Percentiles rank a stretch among this genome's conserved stretches.
Evolutionary conservation across 345 rosid genomes (phyloP).

Genomic region (Raphanus raphanistrum): DNA sequence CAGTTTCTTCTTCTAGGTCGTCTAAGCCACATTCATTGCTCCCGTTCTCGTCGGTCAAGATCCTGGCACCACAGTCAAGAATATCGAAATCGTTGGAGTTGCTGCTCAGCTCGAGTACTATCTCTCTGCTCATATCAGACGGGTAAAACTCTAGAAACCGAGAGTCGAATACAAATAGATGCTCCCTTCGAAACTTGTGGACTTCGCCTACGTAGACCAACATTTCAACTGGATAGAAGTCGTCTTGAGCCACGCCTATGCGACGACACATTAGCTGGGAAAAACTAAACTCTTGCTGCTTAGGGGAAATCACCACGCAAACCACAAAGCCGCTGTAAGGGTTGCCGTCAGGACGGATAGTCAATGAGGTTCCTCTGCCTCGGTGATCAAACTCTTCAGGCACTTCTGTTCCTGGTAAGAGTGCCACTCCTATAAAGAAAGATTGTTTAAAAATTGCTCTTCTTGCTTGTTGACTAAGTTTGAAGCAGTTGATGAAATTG

Average conservation of each 20-base stretch:
- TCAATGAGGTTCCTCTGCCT: neutral
- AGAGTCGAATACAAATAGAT: neutral
- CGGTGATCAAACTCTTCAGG: conserved; percentile 9
- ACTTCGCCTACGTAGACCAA: neutral
- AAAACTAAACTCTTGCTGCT: neutral
- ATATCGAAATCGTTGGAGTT: neutral
- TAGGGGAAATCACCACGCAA: neutral
- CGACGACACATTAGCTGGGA: neutral
- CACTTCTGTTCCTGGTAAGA: neutral
- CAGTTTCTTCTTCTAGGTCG: neutral
- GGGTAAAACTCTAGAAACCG: neutral
- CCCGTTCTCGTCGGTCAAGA: neutral
- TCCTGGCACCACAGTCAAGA: conserved; percentile 9
- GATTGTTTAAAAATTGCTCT: neutral
- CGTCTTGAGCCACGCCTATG: neutral
- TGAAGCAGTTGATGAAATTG: conserved; percentile 12
- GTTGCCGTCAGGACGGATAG: neutral
- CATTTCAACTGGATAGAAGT: neutral
- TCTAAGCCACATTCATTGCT: neutral
- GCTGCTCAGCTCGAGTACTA: conserved; percentile 8
- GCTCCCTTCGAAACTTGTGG: neutral
- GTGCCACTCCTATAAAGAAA: neutral
- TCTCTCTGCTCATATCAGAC: neutral
- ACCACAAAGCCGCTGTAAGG: neutral
- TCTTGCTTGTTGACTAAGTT: neutral